Evolutionary conservation across 192 early-diverging fungal species (phyloP), one percentile per base, ranked within the genome.

Genomic region (Helicostylum pulchrum): DNA sequence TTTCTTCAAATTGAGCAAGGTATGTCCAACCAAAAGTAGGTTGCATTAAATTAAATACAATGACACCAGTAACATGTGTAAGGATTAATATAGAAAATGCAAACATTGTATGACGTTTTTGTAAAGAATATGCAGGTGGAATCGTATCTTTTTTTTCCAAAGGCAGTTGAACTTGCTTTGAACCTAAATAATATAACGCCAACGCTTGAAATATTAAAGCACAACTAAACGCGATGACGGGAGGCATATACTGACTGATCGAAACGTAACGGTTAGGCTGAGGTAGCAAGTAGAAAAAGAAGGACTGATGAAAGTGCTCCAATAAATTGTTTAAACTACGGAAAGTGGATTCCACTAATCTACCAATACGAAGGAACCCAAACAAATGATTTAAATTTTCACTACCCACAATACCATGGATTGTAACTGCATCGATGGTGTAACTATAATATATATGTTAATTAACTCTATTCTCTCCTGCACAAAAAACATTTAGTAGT

Each of bases 271-370:
- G 77, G 19, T 78, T 63, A 54, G 88, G 85, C 12, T 84, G 80
- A n/a, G 90, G 89, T 68, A 96, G 81, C n/a, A 94, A 79, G 74
- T 98, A 98, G 68, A 97, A 96, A 80, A 95, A 98, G 77, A 93
- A 98, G 43, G 94, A 91, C 70, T 96, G 94, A 67, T 98, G 96
- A 44, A 98, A 82, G 57, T 92, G 87, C 72, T 98, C 96, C 48
- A 98, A 79, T 48, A 98, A 66, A 67, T 96, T 97, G 78, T 92
- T 96, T 49, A 94, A 78, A 65, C 88, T 91, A 61, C 92, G 87
- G 66, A 94, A 72, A 1, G 87, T 81, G 0, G 91, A 90, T 66
- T 98, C 96, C 3, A 95, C 52, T 9, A 88, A 64, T n/a, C 73
- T 59, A 50, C 80, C 84, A 31, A 85, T 78, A 30, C 80, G 73